Percentiles rank a stretch among this genome's conserved stretches.
phyloP scores from a whole-genome alignment of 371 early-diverging fungal genomes.

The Syncephalastrum contaminatum region DNA sequence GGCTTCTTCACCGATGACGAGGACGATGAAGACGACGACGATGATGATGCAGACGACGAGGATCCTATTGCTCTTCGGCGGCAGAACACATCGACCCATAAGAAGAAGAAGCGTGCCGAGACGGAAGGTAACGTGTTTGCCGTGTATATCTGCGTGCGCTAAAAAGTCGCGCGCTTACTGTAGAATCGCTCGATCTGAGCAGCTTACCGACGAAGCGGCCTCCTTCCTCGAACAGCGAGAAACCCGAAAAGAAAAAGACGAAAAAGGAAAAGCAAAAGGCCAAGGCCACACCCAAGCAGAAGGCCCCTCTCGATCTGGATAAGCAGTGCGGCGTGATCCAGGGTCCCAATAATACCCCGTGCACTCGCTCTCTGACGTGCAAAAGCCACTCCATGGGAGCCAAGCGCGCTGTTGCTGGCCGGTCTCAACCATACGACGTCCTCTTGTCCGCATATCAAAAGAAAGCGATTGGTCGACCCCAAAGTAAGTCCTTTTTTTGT shows the following conservation, averaged over 20 bases:
- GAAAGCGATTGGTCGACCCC: constrained; percentile 50
- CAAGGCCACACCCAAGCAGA: constrained; percentile 38
- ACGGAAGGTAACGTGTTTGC: constrained; percentile 5
- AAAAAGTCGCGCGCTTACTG: background rate
- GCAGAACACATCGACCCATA: constrained; percentile 8
- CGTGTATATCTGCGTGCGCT: too few species aligned
- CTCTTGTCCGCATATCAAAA: constrained; percentile 69
- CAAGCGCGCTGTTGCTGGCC: constrained; percentile 75
- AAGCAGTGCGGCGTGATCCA: constrained; percentile 78
- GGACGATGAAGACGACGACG: constrained; percentile 30
- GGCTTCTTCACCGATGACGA: constrained; percentile 26
- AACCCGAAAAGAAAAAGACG: constrained; percentile 36
- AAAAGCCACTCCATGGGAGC: constrained; percentile 85
- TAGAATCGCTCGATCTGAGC: too few species aligned
- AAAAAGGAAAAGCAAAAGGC: constrained; percentile 37
- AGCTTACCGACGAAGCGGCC: constrained; percentile 16
- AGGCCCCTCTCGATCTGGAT: constrained; percentile 74
- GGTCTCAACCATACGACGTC: constrained; percentile 75
- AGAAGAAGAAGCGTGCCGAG: constrained; percentile 12
- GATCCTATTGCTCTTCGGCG: constrained; percentile 19
- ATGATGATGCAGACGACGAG: constrained; percentile 19
- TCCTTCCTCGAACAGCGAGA: constrained; percentile 18
- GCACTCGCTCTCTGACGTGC: constrained; percentile 81
- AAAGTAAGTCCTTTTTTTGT: constrained; percentile 26
- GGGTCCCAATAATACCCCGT: constrained; percentile 57